These are phyloP conservation scores for Russula compacta DNA, from an alignment of 768 basidiomycete genomes.

Conservation along the genomic window DNA sequence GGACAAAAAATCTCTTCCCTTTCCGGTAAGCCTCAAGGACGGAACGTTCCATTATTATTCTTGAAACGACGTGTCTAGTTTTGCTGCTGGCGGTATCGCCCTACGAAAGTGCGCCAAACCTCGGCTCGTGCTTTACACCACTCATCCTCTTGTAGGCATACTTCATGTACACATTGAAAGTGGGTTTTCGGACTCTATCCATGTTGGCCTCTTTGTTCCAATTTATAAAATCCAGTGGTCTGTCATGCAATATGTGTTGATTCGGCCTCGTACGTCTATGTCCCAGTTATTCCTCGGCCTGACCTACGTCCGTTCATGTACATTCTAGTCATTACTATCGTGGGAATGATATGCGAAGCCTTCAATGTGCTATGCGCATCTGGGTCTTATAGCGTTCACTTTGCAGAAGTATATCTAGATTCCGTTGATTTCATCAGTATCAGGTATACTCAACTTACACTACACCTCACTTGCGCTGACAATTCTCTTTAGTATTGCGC, in stretches of 20 bases:
- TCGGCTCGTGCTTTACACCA: neutral
- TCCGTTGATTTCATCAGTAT: constrained; percentile 75
- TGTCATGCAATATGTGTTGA: constrained; percentile 81
- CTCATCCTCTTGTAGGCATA: constrained; percentile 44
- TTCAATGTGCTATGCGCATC: constrained; percentile 61
- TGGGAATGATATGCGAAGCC: constrained; percentile 69
- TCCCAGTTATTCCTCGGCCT: neutral
- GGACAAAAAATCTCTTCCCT: constrained; percentile 62
- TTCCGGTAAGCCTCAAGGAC: constrained; percentile 41
- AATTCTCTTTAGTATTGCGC: constrained; percentile 46
- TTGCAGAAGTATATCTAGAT: constrained; percentile 62
- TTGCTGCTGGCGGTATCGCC: constrained; percentile 74
- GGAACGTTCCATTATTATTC: neutral
- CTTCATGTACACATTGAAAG: constrained; percentile 86
- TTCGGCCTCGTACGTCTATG: constrained; percentile 42
- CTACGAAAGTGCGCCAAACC: constrained; percentile 51
- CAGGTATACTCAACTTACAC: constrained; percentile 36
- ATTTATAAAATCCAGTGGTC: constrained; percentile 48
- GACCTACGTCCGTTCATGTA: neutral
- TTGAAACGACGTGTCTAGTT: constrained; percentile 36
- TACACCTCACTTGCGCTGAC: neutral
- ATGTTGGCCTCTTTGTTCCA: constrained; percentile 1
- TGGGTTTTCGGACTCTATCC: constrained; percentile 24
- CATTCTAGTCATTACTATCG: constrained; percentile 48
- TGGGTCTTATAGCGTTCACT: constrained; percentile 47